These are phyloP conservation scores for Actinidia arguta DNA, from an alignment of 179 eudicot genomes.

Conservation along the genomic window DNA sequence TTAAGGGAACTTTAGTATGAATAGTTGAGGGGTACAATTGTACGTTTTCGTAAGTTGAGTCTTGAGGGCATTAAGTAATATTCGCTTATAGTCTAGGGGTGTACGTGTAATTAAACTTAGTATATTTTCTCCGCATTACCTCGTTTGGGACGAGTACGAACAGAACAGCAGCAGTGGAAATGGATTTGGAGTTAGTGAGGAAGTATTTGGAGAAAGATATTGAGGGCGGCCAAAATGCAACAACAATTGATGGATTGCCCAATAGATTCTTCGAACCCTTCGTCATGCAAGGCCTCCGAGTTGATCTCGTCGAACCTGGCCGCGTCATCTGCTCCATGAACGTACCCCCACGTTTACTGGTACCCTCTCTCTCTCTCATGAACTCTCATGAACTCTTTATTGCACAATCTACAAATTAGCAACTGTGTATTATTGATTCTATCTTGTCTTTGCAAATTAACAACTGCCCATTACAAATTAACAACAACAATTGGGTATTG, in stretches of 20 bases:
- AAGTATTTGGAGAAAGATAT: constrained; percentile 62
- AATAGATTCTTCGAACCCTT: constrained; percentile 66
- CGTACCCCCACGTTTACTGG: constrained; percentile 85
- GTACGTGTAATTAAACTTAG: too few relatives aligned
- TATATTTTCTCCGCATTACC: too few relatives aligned
- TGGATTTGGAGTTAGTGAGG: constrained; percentile 69
- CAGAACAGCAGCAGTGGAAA: constrained; percentile 18
- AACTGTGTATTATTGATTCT: not conserved
- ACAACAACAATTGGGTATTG: not conserved
- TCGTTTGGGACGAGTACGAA: too few relatives aligned
- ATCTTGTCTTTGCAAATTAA: not conserved
- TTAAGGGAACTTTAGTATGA: too few relatives aligned
- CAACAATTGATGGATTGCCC: constrained; percentile 60
- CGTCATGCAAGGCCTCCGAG: constrained; percentile 58
- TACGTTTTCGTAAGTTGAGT: too few relatives aligned
- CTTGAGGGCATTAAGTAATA: too few relatives aligned
- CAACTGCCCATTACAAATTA: too few relatives aligned
- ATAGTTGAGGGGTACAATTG: too few relatives aligned
- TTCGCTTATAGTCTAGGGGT: too few relatives aligned
- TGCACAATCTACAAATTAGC: not conserved
- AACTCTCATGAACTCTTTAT: not conserved
- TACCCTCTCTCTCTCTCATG: constrained; percentile 29
- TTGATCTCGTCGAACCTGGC: constrained; percentile 63
- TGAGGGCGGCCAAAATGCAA: constrained; percentile 37
- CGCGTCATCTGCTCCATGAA: constrained; percentile 75